These are phyloP conservation scores for Pleurotus sapidus DNA, from an alignment of 768 basidiomycete species.

Conservation along the genomic window DNA sequence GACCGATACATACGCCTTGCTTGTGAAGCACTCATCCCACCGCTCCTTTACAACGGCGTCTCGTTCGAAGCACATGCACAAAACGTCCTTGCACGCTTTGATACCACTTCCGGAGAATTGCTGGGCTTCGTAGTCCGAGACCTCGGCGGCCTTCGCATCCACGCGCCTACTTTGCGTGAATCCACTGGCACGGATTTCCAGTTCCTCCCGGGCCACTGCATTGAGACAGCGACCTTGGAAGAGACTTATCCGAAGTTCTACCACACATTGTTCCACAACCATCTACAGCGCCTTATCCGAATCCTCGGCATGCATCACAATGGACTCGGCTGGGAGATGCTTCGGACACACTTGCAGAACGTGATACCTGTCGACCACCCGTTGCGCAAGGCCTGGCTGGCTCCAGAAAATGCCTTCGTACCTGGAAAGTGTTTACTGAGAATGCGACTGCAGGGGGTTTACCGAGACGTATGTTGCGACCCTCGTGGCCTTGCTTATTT, in stretches of 20 bases:
- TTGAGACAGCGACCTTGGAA: conserved; percentile 42
- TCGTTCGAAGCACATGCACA: conserved; percentile 63
- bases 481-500: not conserved
- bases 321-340: conserved; percentile 49
- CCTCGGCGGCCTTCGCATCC: conserved; percentile 54
- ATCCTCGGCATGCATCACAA: conserved; percentile 49
- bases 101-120: conserved; percentile 35
- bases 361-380: conserved; percentile 44
- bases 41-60: conserved; percentile 52
- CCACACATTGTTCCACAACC: conserved; percentile 59
- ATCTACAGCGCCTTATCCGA: conserved; percentile 54
- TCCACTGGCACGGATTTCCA: conserved; percentile 50
- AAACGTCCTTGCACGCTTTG: conserved; percentile 49
- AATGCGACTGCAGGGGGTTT: conserved; percentile 55
- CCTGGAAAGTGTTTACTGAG: conserved; percentile 56
- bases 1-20: conserved; percentile 51
- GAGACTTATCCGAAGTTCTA: conserved; percentile 58
- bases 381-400: conserved; percentile 46
- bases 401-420: conserved; percentile 33
- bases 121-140: conserved; percentile 55
- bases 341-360: conserved; percentile 41
- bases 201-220: conserved; percentile 52
- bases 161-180: conserved; percentile 42
- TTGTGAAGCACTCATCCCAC: conserved; percentile 49
- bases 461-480: conserved; percentile 45